These are phyloP conservation scores for Datisca glomerata DNA, from an alignment of 306 rosid species.

Conservation along the genomic window DNA sequence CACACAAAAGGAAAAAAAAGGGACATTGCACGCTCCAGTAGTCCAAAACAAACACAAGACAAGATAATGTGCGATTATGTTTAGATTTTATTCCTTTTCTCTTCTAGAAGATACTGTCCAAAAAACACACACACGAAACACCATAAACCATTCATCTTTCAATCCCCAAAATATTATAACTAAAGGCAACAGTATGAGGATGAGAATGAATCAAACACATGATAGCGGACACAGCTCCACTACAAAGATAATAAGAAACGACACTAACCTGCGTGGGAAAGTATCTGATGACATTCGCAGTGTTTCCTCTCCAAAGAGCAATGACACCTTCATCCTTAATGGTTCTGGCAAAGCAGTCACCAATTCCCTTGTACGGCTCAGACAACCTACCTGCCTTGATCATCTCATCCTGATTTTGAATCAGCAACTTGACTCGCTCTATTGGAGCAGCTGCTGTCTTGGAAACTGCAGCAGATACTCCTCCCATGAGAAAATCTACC, in stretches of 20 bases:
- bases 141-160: no score
- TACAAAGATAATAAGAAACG: conserved; percentile 2
- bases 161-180: no score
- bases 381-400: conserved; percentile 64
- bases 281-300: conserved; percentile 88
- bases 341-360: conserved; percentile 74
- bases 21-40: no score
- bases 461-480: conserved; percentile 89
- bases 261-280: conserved; percentile 76
- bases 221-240: no score
- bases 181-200: not conserved
- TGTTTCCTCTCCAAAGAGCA: conserved; percentile 85
- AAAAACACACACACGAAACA: no score
- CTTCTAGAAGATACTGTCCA: no score
- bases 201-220: not conserved
- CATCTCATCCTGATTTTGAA: conserved; percentile 91
- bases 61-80: no score
- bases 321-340: conserved; percentile 71
- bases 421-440: conserved; percentile 67
- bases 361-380: conserved; percentile 74
- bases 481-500: conserved; percentile 80
- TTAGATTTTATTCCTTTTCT: no score
- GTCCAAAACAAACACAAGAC: no score
- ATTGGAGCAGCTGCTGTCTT: conserved; percentile 93
- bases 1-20: not conserved